Evolutionary conservation across 768 basidiomycete genomes (phyloP).

Genomic region (Hortiboletus campestris): DNA sequence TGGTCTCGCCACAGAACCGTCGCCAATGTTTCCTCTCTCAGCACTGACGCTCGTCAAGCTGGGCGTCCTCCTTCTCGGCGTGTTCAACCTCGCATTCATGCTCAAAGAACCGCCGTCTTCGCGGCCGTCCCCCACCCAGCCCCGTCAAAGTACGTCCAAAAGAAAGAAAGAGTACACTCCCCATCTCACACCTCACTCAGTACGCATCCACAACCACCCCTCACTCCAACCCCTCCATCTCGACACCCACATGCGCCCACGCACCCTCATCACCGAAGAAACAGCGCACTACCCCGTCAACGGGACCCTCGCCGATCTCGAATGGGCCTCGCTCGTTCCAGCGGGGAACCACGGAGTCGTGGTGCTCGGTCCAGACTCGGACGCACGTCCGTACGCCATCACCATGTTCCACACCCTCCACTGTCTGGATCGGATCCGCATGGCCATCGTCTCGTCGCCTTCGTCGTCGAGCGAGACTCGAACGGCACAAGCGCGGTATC

Average conservation of each 20-base stretch:
- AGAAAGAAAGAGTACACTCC: too few relatives aligned
- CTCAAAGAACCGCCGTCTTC: too few relatives aligned
- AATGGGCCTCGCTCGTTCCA: conserved; percentile 27
- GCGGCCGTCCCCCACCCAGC: not conserved
- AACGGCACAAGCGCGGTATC: conserved; percentile 1
- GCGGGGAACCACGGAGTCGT: conserved; percentile 18
- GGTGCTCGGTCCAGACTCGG: conserved; percentile 8
- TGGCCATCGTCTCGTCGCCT: conserved; percentile 12
- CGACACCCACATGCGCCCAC: not conserved
- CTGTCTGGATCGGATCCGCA: conserved; percentile 39
- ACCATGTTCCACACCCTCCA: conserved; percentile 41
- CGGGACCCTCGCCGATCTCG: conserved; percentile 23
- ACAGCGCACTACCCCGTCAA: conserved; percentile 23
- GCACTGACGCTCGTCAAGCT: conserved; percentile 23
- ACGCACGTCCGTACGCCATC: conserved; percentile 32
- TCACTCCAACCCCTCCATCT: conserved; percentile 16
- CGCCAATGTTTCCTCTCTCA: not conserved
- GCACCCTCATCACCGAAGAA: conserved; percentile 23
- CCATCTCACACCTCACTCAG: conserved; percentile 1
- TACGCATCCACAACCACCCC: conserved; percentile 11
- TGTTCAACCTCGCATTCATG: conserved; percentile 15
- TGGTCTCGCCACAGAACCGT: too few relatives aligned
- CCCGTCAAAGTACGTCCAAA: conserved; percentile 20
- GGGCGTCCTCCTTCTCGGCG: conserved; percentile 16
- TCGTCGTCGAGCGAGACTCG: not conserved